Conservation (phyloP, 208 protist genomes). For the Crithidia expoeki region DNA sequence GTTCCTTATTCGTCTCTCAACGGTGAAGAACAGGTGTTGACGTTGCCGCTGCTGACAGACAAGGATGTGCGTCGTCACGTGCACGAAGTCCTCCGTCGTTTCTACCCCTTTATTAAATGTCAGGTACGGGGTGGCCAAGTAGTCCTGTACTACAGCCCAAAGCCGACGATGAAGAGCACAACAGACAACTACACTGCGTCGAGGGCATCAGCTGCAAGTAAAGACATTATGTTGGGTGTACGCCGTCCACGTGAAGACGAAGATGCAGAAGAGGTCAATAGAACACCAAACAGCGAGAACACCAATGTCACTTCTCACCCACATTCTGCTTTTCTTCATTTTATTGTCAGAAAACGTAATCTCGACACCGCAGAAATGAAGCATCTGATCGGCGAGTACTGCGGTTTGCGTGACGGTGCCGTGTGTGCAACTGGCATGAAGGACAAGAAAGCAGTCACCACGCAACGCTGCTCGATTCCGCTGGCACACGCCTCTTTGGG, state of each 20-base stretch:
- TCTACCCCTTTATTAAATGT: conserved; percentile 63
- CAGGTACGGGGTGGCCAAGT: conserved; percentile 57
- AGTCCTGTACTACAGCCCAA: conserved; percentile 23
- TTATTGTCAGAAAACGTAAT: conserved; percentile 83
- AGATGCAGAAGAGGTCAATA: background rate
- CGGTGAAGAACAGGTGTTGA: background rate
- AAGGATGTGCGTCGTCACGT: conserved; percentile 71
- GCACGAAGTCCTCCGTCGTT: conserved; percentile 68
- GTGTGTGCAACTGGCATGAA: conserved; percentile 93
- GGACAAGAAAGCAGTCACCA: conserved; percentile 90
- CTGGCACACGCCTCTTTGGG: background rate
- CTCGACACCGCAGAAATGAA: conserved; percentile 83
- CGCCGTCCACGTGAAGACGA: conserved; percentile 6
- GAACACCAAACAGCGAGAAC: background rate
- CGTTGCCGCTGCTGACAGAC: conserved; percentile 30
- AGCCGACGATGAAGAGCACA: background rate
- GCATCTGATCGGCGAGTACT: conserved; percentile 52
- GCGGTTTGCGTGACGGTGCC: conserved; percentile 37
- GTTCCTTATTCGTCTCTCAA: background rate
- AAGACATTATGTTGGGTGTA: background rate
- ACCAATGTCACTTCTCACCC: background rate
- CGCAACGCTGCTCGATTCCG: conserved; percentile 81
- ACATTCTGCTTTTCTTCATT: conserved; percentile 42
- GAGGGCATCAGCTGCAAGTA: background rate
- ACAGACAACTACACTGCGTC: background rate